Percentiles rank a stretch among this genome's conserved stretches.
Conservation (phyloP, 805 yeast species). For the Maudiozyma bulderi region DNA sequence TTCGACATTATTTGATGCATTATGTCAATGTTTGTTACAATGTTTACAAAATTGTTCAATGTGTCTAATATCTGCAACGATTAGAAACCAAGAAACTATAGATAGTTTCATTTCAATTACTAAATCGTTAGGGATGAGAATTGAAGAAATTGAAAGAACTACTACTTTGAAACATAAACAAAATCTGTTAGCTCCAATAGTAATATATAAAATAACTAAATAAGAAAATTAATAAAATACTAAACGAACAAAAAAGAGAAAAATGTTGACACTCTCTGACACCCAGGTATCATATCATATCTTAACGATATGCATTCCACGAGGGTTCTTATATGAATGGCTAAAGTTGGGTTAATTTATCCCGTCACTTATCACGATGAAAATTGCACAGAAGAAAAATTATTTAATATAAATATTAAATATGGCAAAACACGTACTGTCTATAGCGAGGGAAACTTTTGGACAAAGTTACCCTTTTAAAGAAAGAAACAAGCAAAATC, state of each 20-base stretch:
- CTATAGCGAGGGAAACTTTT: conserved; percentile 57
- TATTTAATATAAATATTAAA: neutral
- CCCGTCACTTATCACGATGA: conserved; percentile 29
- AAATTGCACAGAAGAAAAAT: conserved; percentile 6
- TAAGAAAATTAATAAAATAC: neutral
- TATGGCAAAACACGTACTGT: conserved; percentile 43
- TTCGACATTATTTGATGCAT: conserved; percentile 42
- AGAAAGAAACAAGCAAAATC: conserved; percentile 14
- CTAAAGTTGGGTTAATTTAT: conserved; percentile 17
- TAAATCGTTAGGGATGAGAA: conserved; percentile 10
- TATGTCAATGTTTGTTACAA: conserved; percentile 39
- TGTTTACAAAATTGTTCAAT: conserved; percentile 14
- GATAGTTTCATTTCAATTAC: conserved; percentile 34
- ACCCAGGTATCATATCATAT: conserved; percentile 25
- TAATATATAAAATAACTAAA: conserved; percentile 7
- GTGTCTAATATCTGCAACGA: conserved; percentile 57
- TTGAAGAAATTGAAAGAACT: conserved; percentile 2
- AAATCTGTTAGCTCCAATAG: conserved; percentile 18
- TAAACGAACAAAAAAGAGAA: neutral
- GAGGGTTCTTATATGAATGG: conserved; percentile 27
- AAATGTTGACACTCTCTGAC: conserved; percentile 28
- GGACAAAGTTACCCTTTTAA: conserved; percentile 45
- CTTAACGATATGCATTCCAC: conserved; percentile 16
- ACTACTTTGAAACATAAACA: neutral
- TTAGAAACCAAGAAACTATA: conserved; percentile 51